Conservation (phyloP, 1,284 basidiomycete species). For the Leccinum subrobustum region DNA sequence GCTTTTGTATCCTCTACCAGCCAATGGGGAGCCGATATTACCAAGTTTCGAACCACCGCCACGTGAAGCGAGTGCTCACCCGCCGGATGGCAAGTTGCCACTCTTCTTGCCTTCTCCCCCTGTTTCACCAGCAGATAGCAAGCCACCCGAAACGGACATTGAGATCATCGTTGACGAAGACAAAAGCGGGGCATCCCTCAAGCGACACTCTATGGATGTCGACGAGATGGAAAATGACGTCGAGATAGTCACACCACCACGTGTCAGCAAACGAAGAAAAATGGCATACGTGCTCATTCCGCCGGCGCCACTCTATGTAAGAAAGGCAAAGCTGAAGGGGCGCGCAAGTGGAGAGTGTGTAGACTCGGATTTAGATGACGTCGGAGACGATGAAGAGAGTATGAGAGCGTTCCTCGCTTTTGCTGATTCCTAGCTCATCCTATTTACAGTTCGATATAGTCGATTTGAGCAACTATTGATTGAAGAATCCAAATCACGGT, state of each 20-base stretch:
- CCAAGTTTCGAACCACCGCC: conserved; percentile 9
- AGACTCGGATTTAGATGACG: conserved; percentile 15
- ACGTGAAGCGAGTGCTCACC: conserved; percentile 15
- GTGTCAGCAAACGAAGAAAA: conserved; percentile 27
- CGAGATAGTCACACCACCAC: conserved; percentile 3
- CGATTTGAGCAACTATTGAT: conserved; percentile 41
- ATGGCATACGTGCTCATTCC: conserved; percentile 32
- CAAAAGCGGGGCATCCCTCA: conserved; percentile 12
- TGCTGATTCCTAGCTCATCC: conserved; percentile 31
- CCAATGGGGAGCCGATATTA: conserved; percentile 1
- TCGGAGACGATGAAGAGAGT: conserved; percentile 31
- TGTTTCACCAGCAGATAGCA: conserved; percentile 20
- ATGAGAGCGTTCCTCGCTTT: conserved; percentile 27
- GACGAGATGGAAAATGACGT: conserved; percentile 13
- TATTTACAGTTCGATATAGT: conserved; percentile 39
- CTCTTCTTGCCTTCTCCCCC: conserved; percentile 33
- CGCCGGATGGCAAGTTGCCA: conserved; percentile 20
- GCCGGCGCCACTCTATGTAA: conserved; percentile 24
- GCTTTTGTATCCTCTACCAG: conserved; percentile 5
- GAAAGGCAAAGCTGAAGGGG: conserved; percentile 17
- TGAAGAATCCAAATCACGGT: conserved; percentile 44
- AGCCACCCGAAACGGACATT: conserved; percentile 25
- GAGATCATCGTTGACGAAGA: conserved; percentile 14
- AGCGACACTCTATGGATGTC: conserved; percentile 21
- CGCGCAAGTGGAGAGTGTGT: conserved; percentile 4